These are phyloP conservation scores for Botryotinia globosa DNA, from an alignment of 2,329 filamentous ascomycete genomes.

Conservation along the genomic window DNA sequence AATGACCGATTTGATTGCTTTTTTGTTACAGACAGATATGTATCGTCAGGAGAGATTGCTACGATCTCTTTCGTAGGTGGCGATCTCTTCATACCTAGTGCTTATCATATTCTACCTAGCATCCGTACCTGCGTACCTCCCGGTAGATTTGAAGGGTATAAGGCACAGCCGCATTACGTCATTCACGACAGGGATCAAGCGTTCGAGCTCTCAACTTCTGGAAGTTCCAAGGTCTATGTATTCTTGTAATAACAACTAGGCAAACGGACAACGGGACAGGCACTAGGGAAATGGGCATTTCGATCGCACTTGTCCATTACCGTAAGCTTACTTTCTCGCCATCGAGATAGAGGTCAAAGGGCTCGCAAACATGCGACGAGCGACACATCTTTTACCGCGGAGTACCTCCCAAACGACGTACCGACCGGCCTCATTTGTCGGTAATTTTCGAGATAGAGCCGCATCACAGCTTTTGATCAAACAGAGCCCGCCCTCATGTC, in stretches of 20 bases:
- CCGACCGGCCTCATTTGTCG: not conserved
- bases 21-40: not conserved
- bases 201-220: not conserved
- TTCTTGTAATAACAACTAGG: not conserved
- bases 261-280: not conserved
- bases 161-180: not conserved
- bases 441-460: slow-evolving; percentile 5
- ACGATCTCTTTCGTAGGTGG: not conserved
- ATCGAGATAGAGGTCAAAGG: not conserved
- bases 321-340: not conserved
- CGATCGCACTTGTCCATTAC: not conserved
- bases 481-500: not conserved
- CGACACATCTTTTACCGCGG: slow-evolving; percentile 17
- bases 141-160: not conserved
- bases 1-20: not conserved
- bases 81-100: not conserved
- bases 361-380: slow-evolving; percentile 13
- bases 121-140: not conserved
- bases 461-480: not conserved
- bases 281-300: not conserved
- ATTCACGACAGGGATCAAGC: not conserved
- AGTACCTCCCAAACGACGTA: not conserved
- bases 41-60: not conserved
- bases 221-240: not conserved
- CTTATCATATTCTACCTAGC: not conserved